A percentile compares a stretch with the other conserved stretches of the same genome.
These are phyloP conservation scores for Vanrija pseudolonga DNA, from an alignment of 1,284 basidiomycete species.

Conservation along the genomic window DNA sequence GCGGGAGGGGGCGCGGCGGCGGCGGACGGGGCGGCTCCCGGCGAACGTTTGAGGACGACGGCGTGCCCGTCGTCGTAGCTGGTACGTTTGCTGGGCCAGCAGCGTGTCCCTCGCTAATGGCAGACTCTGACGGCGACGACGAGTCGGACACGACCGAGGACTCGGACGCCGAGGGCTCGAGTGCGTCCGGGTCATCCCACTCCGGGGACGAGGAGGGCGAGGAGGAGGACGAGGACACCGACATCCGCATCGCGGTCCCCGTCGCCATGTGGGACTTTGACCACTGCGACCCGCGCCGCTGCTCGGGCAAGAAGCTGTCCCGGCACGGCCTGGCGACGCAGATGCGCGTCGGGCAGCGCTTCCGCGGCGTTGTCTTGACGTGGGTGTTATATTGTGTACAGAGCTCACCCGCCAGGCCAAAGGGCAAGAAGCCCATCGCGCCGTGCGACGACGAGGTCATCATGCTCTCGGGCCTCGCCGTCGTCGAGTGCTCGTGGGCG, in stretches of 20 bases:
- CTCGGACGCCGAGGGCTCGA: not conserved
- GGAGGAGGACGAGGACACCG: slow-evolving; percentile 43
- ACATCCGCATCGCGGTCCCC: slow-evolving; percentile 58
- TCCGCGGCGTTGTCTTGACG: slow-evolving; percentile 90
- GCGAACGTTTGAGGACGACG: slow-evolving; percentile 1
- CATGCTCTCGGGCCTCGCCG: slow-evolving; percentile 73
- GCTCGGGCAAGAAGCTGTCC: slow-evolving; percentile 90
- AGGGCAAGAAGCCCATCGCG: slow-evolving; percentile 74
- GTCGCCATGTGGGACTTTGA: slow-evolving; percentile 97
- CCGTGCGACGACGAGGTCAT: slow-evolving; percentile 83
- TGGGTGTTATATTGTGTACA: slow-evolving; percentile 50
- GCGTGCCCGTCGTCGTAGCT: slow-evolving; percentile 4
- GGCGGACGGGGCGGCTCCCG: not conserved
- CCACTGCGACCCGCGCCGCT: slow-evolving; percentile 92
- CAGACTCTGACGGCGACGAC: slow-evolving; percentile 7
- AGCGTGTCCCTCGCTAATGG: not conserved
- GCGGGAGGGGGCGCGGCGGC: slow-evolving; percentile 7
- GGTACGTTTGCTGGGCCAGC: slow-evolving; percentile 5
- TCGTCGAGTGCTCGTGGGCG: slow-evolving; percentile 98
- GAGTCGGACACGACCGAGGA: slow-evolving; percentile 5
- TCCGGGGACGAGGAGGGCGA: slow-evolving; percentile 35
- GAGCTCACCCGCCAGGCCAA: slow-evolving; percentile 60
- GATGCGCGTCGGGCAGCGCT: slow-evolving; percentile 77
- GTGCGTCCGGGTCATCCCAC: slow-evolving; percentile 12
- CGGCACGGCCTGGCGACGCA: slow-evolving; percentile 80